Conservation (phyloP, 768 basidiomycete species). For the Termitomyces sp. region DNA sequence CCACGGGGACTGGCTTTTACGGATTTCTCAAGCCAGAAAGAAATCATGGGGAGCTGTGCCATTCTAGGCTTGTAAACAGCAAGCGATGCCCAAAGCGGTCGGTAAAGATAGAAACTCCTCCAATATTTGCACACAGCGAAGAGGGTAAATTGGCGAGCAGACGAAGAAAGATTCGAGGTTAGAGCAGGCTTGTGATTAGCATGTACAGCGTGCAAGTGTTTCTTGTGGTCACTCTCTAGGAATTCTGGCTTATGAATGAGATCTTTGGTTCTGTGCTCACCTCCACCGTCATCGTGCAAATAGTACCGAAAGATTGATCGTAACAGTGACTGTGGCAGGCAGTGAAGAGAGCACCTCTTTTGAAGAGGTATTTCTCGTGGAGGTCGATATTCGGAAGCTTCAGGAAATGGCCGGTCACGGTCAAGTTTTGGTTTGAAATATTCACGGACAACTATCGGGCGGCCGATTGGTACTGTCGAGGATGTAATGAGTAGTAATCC, state of each 20-base stretch:
- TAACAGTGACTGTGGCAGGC: neutral
- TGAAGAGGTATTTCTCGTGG: neutral
- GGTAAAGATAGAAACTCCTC: neutral
- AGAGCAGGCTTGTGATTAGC: neutral
- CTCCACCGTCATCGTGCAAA: neutral
- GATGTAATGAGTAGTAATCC: neutral
- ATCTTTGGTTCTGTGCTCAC: neutral
- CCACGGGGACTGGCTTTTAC: neutral
- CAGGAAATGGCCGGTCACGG: neutral
- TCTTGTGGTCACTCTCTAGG: neutral
- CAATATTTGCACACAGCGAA: neutral
- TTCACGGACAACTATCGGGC: neutral
- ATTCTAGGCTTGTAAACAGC: constrained; percentile 4
- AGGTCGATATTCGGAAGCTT: neutral
- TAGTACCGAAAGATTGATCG: neutral
- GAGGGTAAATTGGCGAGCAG: constrained; percentile 1
- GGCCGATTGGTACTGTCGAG: neutral
- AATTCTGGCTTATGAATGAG: neutral
- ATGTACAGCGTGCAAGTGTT: neutral
- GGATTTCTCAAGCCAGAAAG: constrained; percentile 1
- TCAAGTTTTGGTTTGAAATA: neutral
- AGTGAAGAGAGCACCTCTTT: neutral
- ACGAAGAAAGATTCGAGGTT: constrained; percentile 1
- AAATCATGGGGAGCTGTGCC: neutral
- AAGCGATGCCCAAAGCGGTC: constrained; percentile 4